A percentile compares a stretch with the other conserved stretches of the same genome.
Evolutionary conservation across 2,329 filamentous ascomycete genomes (phyloP).

Genomic region (Chaetomium strumarium): DNA sequence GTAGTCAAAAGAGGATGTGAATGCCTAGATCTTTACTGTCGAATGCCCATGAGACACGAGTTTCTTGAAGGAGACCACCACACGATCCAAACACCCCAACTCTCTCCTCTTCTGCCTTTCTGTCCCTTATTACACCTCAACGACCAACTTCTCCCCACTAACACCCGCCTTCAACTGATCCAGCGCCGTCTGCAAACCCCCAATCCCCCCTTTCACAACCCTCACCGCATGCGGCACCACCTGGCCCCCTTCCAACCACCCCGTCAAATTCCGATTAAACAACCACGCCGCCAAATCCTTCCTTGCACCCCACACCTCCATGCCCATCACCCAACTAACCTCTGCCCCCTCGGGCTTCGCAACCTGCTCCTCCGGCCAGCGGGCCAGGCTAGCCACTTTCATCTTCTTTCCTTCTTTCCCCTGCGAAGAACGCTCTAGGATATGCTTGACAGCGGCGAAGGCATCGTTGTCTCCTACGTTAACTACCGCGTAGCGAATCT

Average conservation of each 20-base stretch:
- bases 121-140: constrained; percentile 11
- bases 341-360: constrained; percentile 1
- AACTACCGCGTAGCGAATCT: constrained; percentile 3
- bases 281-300: constrained; percentile 1
- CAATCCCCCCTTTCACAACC: constrained; percentile 26
- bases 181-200: constrained; percentile 22
- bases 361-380: constrained; percentile 9
- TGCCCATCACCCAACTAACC: background rate
- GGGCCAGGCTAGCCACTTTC: background rate
- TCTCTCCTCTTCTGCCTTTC: too few species aligned
- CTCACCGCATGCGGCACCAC: constrained; percentile 28
- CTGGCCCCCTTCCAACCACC: constrained; percentile 10
- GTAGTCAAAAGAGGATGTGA: too few species aligned
- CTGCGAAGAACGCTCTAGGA: too few species aligned
- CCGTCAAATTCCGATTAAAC: background rate
- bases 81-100: too few species aligned
- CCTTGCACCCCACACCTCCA: background rate
- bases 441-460: too few species aligned
- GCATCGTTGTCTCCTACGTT: background rate
- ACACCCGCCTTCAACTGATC: constrained; percentile 25
- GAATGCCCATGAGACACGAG: too few species aligned
- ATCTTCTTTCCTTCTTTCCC: background rate
- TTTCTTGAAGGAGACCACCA: too few species aligned
- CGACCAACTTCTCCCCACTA: constrained; percentile 29
- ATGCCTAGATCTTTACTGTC: too few species aligned